Conservation (phyloP, 2,329 filamentous ascomycete genomes). For the Penicillium nordicum region DNA sequence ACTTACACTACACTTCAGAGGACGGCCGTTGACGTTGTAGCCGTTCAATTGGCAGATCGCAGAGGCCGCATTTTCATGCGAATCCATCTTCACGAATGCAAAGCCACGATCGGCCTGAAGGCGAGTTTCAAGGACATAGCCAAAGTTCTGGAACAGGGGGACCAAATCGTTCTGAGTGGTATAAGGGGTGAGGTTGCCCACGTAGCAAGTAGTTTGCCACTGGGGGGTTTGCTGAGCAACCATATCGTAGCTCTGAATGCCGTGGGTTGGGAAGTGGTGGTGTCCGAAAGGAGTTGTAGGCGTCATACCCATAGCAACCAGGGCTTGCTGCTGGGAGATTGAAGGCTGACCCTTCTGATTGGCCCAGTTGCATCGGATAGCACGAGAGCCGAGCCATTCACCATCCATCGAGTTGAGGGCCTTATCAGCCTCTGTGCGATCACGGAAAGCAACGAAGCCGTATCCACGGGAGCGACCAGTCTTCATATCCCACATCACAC, state of each 20-base stretch:
- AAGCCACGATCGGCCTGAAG: conserved; percentile 98
- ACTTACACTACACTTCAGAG: conserved; percentile 97
- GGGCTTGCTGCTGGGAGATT: conserved; percentile 94
- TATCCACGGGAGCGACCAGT: conserved; percentile 96
- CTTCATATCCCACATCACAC: conserved; percentile 99
- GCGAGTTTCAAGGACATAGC: conserved; percentile 92
- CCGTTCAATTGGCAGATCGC: conserved; percentile 97
- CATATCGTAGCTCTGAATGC: conserved; percentile 96
- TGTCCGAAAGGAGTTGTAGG: conserved; percentile 94
- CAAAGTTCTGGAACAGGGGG: conserved; percentile 98
- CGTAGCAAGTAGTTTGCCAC: conserved; percentile 98
- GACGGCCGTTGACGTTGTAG: conserved; percentile 95
- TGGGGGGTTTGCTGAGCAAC: conserved; percentile 89
- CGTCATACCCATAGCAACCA: conserved; percentile 97
- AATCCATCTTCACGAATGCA: conserved; percentile 99
- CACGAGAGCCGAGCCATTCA: conserved; percentile 96
- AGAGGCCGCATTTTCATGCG: conserved; percentile 96
- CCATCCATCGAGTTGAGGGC: conserved; percentile 97
- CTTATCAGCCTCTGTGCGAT: conserved; percentile 90
- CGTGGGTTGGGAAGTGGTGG: conserved; percentile 96
- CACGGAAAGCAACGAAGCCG: conserved; percentile 95
- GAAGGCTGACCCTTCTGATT: conserved; percentile 99
- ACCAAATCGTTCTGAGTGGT: conserved; percentile 95
- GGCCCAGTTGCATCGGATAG: conserved; percentile 99
- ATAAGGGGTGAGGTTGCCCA: conserved; percentile 96